Percentiles rank a stretch among this genome's conserved stretches.
phyloP scores from a whole-genome alignment of 2,329 filamentous ascomycete genomes.

The Arachnopeziza araneosa region DNA sequence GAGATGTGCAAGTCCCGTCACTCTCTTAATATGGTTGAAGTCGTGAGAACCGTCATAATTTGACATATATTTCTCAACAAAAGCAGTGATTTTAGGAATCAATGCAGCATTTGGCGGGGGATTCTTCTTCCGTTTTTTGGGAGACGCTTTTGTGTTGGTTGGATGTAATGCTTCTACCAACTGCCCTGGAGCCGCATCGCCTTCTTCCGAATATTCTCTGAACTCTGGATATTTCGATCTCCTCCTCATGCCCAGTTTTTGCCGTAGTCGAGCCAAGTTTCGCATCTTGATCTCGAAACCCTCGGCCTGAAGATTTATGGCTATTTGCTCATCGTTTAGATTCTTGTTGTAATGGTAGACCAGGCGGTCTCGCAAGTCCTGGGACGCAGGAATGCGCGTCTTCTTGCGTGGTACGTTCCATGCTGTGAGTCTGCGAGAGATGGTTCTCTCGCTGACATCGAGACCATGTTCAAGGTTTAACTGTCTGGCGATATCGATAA shows the following conservation, averaged over 20 bases:
- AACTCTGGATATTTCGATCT: conserved; percentile 27
- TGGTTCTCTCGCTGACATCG: conserved; percentile 26
- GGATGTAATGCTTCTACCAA: neutral
- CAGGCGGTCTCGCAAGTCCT: conserved; percentile 23
- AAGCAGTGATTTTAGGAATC: conserved; percentile 50
- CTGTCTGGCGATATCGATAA: conserved; percentile 25
- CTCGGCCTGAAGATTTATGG: conserved; percentile 19
- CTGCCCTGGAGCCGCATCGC: conserved; percentile 10
- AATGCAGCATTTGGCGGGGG: conserved; percentile 21
- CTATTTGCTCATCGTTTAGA: conserved; percentile 28
- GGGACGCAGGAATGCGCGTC: conserved; percentile 17
- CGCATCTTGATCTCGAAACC: conserved; percentile 25
- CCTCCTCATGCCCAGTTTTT: conserved; percentile 27
- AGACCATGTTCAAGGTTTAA: conserved; percentile 25
- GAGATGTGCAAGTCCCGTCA: conserved; percentile 60
- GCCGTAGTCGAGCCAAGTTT: conserved; percentile 24
- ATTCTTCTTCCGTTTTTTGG: conserved; percentile 17
- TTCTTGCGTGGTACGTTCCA: conserved; percentile 28
- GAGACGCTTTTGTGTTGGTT: conserved; percentile 8
- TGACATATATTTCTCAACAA: conserved; percentile 67
- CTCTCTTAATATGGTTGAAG: conserved; percentile 77
- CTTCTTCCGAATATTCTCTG: conserved; percentile 22
- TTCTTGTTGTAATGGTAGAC: conserved; percentile 28
- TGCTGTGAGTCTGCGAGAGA: conserved; percentile 23
- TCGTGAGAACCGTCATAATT: conserved; percentile 83